A percentile compares a stretch with the other conserved stretches of the same genome.
Conservation (phyloP, 768 basidiomycete genomes). For the Boletus barrowsii region DNA sequence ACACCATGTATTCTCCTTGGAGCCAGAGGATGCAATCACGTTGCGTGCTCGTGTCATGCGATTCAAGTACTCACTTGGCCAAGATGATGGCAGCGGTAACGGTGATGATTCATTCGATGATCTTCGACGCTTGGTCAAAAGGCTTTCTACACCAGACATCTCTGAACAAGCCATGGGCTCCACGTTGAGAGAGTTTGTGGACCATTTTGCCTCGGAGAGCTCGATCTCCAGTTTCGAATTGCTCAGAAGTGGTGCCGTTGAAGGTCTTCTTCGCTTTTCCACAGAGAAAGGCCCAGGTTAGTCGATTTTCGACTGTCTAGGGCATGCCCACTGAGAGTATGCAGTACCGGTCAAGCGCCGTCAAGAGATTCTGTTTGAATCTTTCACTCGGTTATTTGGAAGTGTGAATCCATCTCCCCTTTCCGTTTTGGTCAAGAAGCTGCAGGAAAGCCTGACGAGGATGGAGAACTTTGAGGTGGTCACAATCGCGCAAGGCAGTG, state of each 20-base stretch:
- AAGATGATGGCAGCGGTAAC: slow-evolving; percentile 49
- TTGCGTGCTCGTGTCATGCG: slow-evolving; percentile 87
- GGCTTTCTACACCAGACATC: slow-evolving; percentile 51
- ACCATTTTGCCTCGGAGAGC: slow-evolving; percentile 70
- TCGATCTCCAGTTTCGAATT: slow-evolving; percentile 96
- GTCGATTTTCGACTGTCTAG: not conserved
- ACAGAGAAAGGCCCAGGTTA: slow-evolving; percentile 53
- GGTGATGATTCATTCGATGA: slow-evolving; percentile 62
- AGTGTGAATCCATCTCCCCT: slow-evolving; percentile 56
- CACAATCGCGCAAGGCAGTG: slow-evolving; percentile 77
- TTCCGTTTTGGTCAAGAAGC: slow-evolving; percentile 82
- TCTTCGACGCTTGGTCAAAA: slow-evolving; percentile 62
- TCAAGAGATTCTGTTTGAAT: slow-evolving; percentile 75
- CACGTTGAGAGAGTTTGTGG: slow-evolving; percentile 71
- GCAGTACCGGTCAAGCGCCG: slow-evolving; percentile 64
- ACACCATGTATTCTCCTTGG: slow-evolving; percentile 61
- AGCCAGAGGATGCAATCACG: slow-evolving; percentile 90
- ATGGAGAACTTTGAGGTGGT: slow-evolving; percentile 96
- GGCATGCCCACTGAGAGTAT: slow-evolving; percentile 3
- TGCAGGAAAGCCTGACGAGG: slow-evolving; percentile 92
- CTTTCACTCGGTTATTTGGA: slow-evolving; percentile 58
- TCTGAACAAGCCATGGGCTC: slow-evolving; percentile 62
- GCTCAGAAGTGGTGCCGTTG: slow-evolving; percentile 89
- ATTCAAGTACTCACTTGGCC: slow-evolving; percentile 69
- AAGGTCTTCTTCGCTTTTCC: slow-evolving; percentile 78